Conservation (phyloP, 129 eudicot genomes). For the Flaveria brownii region DNA sequence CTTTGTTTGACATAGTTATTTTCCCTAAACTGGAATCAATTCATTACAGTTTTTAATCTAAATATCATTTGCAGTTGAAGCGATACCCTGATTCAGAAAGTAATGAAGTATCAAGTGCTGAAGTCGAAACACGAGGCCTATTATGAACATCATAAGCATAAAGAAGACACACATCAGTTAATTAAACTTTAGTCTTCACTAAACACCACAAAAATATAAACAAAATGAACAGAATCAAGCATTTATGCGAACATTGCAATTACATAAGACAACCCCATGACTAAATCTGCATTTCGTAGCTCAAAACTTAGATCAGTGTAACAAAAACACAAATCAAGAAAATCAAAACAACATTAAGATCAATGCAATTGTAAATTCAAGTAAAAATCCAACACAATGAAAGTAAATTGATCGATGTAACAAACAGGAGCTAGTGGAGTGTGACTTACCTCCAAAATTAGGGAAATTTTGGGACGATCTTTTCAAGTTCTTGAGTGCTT, state of each 20-base stretch:
- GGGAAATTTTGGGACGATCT: background rate
- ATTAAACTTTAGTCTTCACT: no score
- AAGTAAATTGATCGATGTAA: slow-evolving; percentile 1
- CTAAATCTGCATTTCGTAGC: background rate
- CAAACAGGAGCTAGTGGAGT: background rate
- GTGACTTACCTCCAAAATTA: background rate
- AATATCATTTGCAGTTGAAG: background rate
- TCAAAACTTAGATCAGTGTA: background rate
- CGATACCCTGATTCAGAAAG: background rate
- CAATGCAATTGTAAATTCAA: background rate
- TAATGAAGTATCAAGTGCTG: no score
- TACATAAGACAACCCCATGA: background rate
- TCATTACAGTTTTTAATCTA: background rate
- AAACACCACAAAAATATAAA: no score
- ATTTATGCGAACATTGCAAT: background rate
- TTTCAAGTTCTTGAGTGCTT: background rate
- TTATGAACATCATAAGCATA: no score
- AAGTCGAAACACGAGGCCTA: no score
- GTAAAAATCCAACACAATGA: background rate
- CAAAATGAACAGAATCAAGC: background rate
- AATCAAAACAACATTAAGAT: background rate
- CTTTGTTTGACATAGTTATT: background rate
- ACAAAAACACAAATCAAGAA: background rate
- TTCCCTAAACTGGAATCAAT: slow-evolving; percentile 54
- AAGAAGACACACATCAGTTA: no score